Evolutionary conservation across 2,329 filamentous ascomycete species (phyloP), one percentile per base, ranked within the genome.

Genomic region (Arthrobotrys megalospora): DNA sequence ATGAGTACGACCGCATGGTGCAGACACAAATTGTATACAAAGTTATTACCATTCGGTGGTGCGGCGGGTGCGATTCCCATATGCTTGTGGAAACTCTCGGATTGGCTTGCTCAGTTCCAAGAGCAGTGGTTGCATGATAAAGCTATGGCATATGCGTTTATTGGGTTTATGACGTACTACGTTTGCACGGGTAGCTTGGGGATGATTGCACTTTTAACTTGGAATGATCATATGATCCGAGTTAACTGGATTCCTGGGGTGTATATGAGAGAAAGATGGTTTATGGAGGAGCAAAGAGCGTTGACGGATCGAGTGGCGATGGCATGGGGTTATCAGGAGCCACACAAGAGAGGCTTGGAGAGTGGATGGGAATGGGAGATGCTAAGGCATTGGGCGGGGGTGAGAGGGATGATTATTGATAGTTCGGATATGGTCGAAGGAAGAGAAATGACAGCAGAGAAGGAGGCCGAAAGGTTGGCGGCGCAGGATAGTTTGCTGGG

Each of bases 211-310:
- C 86, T 96, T 76, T 91, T 93, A 28, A 97, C 95, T 38, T 88
- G 91, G 77, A 97, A 97, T 84, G 94, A 98, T 84, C 94, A 98
- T 85, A 97, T 97, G 93, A 91, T 92, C 82, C 90, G 96, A 19
- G 93, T 98, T 4, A 94, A 93, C 1, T 99, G 96, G 96, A 88
- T 91, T 7, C 90, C 90, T 0, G 96, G 96, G 10, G 91, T 93
- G 38, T 91, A 93, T 21, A 85, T 98, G 80, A 88, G 92, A 79
- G 89, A 93, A 82, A 89, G 96, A 12, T 98, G 94, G 92, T 84
- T 97, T 67, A 88, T 93, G 38, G 96, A 98, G 84, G 94, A 97
- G 80, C 94, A 99, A 86, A 88, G 96, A 24, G 92, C 91, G 2
- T 93, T 94, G 0, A 86, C 97, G 80, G 96, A 99, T 85, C 90